These are phyloP conservation scores for Akanthomyces uredinophilus DNA, from an alignment of 2,329 filamentous ascomycete genomes.

Conservation along the genomic window DNA sequence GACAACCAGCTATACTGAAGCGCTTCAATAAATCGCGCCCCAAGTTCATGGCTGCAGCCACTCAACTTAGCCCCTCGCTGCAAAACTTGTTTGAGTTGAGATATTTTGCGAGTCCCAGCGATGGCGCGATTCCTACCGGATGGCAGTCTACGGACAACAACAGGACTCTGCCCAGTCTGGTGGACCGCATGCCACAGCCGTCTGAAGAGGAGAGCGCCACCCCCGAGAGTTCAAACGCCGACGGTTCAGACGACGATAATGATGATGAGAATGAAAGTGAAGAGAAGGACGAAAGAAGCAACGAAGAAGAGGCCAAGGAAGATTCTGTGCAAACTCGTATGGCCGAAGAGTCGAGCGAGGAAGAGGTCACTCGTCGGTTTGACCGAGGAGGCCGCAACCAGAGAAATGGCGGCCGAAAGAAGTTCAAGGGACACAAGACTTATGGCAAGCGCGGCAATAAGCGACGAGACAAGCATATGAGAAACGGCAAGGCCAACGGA, in stretches of 20 bases:
- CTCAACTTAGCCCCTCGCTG: constrained; percentile 56
- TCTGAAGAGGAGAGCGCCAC: constrained; percentile 40
- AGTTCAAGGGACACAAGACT: constrained; percentile 40
- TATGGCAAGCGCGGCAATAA: constrained; percentile 47
- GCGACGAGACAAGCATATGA: constrained; percentile 39
- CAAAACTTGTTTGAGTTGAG: constrained; percentile 74
- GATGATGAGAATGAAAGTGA: constrained; percentile 42
- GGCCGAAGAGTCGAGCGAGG: constrained; percentile 54
- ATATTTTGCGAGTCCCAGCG: constrained; percentile 51
- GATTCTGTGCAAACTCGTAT: constrained; percentile 45
- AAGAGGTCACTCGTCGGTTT: constrained; percentile 33
- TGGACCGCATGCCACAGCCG: constrained; percentile 40
- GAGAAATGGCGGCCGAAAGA: constrained; percentile 36
- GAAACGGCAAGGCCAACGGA: constrained; percentile 33
- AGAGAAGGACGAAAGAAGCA: constrained; percentile 44
- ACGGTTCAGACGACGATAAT: constrained; percentile 48
- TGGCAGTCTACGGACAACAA: constrained; percentile 59
- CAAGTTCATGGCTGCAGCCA: constrained; percentile 46
- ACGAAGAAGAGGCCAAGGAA: constrained; percentile 40
- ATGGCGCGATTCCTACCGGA: constrained; percentile 62
- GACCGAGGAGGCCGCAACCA: constrained; percentile 19
- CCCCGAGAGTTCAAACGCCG: constrained; percentile 40
- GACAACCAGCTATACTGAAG: constrained; percentile 32
- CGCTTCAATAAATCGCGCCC: constrained; percentile 47
- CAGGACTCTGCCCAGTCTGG: constrained; percentile 51